Percentiles rank a stretch among this genome's conserved stretches.
phyloP scores from a whole-genome alignment of 176 grass and related monocot species.

The Calamus simplicifolius region DNA sequence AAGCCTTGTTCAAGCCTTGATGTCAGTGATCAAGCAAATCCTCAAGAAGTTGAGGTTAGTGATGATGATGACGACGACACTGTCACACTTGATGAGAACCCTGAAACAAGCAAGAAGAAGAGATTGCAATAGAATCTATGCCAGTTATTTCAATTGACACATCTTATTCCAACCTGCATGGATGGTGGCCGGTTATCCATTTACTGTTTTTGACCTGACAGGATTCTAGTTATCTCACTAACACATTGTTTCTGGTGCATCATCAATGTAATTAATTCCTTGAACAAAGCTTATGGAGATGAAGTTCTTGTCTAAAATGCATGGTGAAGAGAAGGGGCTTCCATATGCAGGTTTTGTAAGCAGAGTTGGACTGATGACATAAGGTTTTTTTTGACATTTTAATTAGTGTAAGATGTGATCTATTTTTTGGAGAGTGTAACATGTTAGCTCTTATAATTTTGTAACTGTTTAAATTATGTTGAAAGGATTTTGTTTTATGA shows the following conservation, averaged over 20 bases:
- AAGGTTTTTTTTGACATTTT: too few relatives aligned
- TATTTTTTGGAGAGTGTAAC: too few relatives aligned
- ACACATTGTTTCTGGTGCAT: conserved; percentile 32
- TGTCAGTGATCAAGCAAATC: conserved; percentile 15
- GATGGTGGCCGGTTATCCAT: not conserved
- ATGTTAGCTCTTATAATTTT: too few relatives aligned
- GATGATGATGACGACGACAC: conserved; percentile 52
- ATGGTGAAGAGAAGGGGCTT: too few relatives aligned
- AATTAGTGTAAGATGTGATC: too few relatives aligned
- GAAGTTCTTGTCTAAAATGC: too few relatives aligned
- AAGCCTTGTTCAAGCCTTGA: conserved; percentile 1
- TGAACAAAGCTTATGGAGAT: too few relatives aligned
- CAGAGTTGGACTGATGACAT: too few relatives aligned
- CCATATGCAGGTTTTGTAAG: too few relatives aligned
- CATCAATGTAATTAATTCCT: not conserved
- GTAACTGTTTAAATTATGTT: too few relatives aligned
- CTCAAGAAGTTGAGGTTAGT: conserved; percentile 62
- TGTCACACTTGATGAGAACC: conserved; percentile 38
- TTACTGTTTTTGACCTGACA: conserved; percentile 24
- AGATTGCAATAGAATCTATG: conserved; percentile 48
- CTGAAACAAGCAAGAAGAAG: conserved; percentile 50
- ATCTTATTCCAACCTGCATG: conserved; percentile 20
- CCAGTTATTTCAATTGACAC: conserved; percentile 1
- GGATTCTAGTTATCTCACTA: conserved; percentile 26
- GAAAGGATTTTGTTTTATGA: too few relatives aligned